Conservation (phyloP, 176 grass and related monocot species). For the Aegilops tauschii region DNA sequence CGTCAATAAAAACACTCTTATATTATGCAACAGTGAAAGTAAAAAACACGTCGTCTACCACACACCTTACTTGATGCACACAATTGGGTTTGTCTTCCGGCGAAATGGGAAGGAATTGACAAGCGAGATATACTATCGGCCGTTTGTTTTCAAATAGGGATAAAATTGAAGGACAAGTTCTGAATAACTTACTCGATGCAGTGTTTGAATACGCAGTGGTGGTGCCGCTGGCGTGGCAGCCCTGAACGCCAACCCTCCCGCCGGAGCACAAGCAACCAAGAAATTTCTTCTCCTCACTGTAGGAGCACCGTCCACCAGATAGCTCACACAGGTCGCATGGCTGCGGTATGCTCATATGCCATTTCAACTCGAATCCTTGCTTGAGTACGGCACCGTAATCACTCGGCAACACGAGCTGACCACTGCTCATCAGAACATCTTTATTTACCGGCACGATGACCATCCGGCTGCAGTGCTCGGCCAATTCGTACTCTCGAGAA, state of each 20-base stretch:
- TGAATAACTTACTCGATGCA: not conserved
- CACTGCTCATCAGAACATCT: fast-evolving
- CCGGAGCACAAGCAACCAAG: conserved; percentile 38
- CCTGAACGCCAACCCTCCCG: not conserved
- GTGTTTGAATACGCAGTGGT: not conserved
- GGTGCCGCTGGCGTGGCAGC: not conserved
- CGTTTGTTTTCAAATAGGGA: not conserved
- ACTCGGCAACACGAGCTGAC: fast-evolving
- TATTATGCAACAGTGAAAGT: too few species aligned
- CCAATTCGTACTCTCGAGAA: not conserved
- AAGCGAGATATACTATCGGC: not conserved
- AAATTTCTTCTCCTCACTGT: not conserved
- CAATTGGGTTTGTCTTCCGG: too few species aligned
- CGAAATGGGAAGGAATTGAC: too few species aligned
- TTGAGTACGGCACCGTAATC: not conserved
- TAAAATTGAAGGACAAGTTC: not conserved
- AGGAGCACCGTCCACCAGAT: not conserved
- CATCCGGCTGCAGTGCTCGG: fast-evolving
- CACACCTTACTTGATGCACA: too few species aligned
- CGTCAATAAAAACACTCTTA: too few species aligned
- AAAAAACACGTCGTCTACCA: too few species aligned
- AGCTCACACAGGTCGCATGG: not conserved
- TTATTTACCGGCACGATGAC: not conserved
- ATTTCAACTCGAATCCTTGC: conserved; percentile 23
- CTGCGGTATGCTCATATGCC: not conserved